Conservation (phyloP, 2,329 filamentous ascomycete species). For the Hirsutella rhossiliensis region DNA sequence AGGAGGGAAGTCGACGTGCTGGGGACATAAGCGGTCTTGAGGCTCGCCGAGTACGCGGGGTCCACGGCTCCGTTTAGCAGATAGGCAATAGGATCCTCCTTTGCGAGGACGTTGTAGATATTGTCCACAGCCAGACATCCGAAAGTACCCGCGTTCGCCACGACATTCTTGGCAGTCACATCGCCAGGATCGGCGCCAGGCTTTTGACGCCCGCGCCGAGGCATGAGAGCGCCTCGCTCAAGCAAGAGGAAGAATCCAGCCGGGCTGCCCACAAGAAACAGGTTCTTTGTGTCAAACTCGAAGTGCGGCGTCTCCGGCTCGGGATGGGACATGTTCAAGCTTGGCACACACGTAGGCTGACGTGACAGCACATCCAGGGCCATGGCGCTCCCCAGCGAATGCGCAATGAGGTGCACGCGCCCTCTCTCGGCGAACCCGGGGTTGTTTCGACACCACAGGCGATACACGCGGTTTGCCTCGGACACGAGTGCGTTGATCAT, state of each 20-base stretch:
- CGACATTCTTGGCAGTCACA: conserved; percentile 43
- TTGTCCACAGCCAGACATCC: conserved; percentile 93
- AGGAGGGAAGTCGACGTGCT: conserved; percentile 55
- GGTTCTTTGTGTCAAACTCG: conserved; percentile 81
- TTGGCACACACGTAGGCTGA: conserved; percentile 64
- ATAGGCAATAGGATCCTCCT: conserved; percentile 71
- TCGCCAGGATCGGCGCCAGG: conserved; percentile 59
- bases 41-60: conserved; percentile 58
- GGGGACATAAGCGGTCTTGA: conserved; percentile 72
- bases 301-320: conserved; percentile 49
- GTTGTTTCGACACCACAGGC: conserved; percentile 90
- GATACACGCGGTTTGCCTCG: conserved; percentile 93
- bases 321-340: conserved; percentile 27
- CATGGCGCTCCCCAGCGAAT: conserved; percentile 92
- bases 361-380: conserved; percentile 80
- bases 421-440: conserved; percentile 71
- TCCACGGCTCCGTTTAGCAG: conserved; percentile 86
- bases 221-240: conserved; percentile 59
- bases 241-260: conserved; percentile 87
- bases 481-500: conserved; percentile 83
- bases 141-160: conserved; percentile 69
- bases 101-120: conserved; percentile 80
- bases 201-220: conserved; percentile 65
- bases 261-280: conserved; percentile 85
- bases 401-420: conserved; percentile 82